A percentile compares a stretch with the other conserved stretches of the same genome.
phyloP scores from a whole-genome alignment of 1,284 basidiomycete species.

The Cryptococcus sp. region DNA sequence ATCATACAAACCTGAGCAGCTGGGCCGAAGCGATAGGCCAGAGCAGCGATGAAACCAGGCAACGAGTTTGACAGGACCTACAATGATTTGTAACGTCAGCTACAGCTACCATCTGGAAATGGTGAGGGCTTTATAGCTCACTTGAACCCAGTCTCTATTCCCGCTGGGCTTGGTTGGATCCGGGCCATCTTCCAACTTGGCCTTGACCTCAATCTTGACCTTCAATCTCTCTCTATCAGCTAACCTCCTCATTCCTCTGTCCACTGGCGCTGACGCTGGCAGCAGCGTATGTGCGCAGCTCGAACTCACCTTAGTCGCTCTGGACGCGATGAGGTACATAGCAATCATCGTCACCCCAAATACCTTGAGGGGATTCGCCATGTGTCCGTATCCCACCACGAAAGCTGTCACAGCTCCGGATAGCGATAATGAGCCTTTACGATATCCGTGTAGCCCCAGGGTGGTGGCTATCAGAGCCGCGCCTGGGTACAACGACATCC shows the following conservation, averaged over 20 bases:
- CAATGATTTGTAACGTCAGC: neutral
- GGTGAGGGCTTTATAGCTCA: slow-evolving; percentile 21
- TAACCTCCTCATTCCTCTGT: no score
- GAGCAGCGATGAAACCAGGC: slow-evolving; percentile 66
- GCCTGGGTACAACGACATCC: slow-evolving; percentile 36
- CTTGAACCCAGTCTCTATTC: slow-evolving; percentile 75
- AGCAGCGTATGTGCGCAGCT: neutral
- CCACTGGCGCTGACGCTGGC: neutral
- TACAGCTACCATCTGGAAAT: neutral
- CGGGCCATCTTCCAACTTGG: slow-evolving; percentile 74
- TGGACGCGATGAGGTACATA: slow-evolving; percentile 79
- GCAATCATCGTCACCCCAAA: slow-evolving; percentile 75
- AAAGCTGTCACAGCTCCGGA: slow-evolving; percentile 68
- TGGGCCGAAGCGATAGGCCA: slow-evolving; percentile 63
- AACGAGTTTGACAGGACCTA: slow-evolving; percentile 73
- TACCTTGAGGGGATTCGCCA: slow-evolving; percentile 49
- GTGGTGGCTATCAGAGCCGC: slow-evolving; percentile 56
- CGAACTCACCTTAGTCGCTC: slow-evolving; percentile 83
- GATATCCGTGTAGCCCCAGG: slow-evolving; percentile 60
- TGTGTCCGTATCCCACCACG: slow-evolving; percentile 63
- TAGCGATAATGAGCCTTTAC: slow-evolving; percentile 53
- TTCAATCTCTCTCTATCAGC: slow-evolving; percentile 18
- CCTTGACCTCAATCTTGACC: slow-evolving; percentile 62
- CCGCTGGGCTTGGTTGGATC: slow-evolving; percentile 62
- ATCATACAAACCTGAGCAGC: slow-evolving; percentile 15